Evolutionary conservation across 2,329 filamentous ascomycete genomes (phyloP).

Genomic region (Ophiostoma sp.): DNA sequence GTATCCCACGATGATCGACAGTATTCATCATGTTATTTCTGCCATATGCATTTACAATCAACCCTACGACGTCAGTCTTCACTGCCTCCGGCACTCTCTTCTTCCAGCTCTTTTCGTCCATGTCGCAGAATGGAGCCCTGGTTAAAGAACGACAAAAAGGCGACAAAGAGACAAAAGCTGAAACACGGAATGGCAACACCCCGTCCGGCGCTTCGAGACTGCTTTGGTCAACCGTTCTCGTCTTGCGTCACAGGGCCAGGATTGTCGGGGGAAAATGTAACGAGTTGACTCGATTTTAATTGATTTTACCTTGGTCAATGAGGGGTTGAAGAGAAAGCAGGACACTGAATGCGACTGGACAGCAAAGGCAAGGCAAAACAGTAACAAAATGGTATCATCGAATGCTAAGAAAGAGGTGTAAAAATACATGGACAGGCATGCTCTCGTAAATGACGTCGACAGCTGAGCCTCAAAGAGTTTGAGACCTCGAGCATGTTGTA

Average conservation of each 20-base stretch:
- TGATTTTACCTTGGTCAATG: not conserved
- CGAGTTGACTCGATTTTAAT: not conserved
- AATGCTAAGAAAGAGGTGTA: not conserved
- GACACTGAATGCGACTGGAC: slow-evolving; percentile 1
- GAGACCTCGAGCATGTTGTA: not conserved
- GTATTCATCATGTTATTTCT: not conserved
- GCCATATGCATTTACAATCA: not conserved
- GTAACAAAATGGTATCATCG: not conserved
- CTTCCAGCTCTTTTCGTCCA: not conserved
- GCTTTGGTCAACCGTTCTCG: not conserved
- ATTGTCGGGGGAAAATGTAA: no score
- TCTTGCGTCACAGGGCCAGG: not conserved
- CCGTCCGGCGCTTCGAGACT: not conserved
- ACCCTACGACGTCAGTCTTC: not conserved
- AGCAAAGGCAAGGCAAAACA: not conserved
- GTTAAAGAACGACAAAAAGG: not conserved
- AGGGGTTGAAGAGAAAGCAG: not conserved
- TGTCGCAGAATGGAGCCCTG: not conserved
- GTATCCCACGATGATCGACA: not conserved
- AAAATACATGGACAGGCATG: not conserved
- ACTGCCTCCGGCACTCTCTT: not conserved
- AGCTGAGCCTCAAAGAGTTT: not conserved
- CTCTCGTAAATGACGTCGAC: not conserved
- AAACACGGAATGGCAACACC: slow-evolving; percentile 20
- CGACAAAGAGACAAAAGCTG: not conserved